A percentile compares a stretch with the other conserved stretches of the same genome.
These are phyloP conservation scores for Actinidia chinensis DNA, from an alignment of 179 eudicot genomes.

Conservation along the genomic window DNA sequence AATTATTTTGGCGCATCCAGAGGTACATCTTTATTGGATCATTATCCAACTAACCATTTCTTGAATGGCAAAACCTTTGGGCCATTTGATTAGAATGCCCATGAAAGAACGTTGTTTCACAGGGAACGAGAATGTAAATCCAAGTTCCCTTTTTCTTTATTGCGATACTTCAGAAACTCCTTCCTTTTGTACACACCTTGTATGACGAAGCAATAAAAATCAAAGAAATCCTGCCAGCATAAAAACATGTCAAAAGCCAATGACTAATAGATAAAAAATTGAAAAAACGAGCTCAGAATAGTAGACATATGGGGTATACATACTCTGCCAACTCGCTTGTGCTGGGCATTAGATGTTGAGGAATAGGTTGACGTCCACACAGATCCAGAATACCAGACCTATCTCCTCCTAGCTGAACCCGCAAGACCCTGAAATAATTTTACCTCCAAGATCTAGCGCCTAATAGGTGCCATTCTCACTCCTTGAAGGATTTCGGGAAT, in stretches of 20 bases:
- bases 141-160: conserved; percentile 57
- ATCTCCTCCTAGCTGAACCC: conserved; percentile 74
- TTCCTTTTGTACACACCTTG: conserved; percentile 54
- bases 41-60: conserved; percentile 67
- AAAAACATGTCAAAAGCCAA: conserved; percentile 11
- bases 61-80: conserved; percentile 72
- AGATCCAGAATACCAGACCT: conserved; percentile 37
- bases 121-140: conserved; percentile 93
- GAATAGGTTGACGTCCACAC: conserved; percentile 63
- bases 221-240: conserved; percentile 69
- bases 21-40: not conserved
- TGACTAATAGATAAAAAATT: not conserved
- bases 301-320: conserved; percentile 6
- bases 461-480: conserved; percentile 82
- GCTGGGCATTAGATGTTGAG: conserved; percentile 74
- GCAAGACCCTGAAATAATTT: conserved; percentile 78
- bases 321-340: conserved; percentile 62
- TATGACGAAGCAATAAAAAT: conserved; percentile 66
- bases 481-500: conserved; percentile 42
- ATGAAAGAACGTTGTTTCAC: conserved; percentile 70
- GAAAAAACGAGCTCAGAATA: not conserved
- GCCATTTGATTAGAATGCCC: conserved; percentile 80
- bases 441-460: conserved; percentile 87
- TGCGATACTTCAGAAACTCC: conserved; percentile 32
- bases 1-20: not conserved